Conservation (phyloP, 805 yeast genomes). For the Cyberlindnera bimundalis region DNA sequence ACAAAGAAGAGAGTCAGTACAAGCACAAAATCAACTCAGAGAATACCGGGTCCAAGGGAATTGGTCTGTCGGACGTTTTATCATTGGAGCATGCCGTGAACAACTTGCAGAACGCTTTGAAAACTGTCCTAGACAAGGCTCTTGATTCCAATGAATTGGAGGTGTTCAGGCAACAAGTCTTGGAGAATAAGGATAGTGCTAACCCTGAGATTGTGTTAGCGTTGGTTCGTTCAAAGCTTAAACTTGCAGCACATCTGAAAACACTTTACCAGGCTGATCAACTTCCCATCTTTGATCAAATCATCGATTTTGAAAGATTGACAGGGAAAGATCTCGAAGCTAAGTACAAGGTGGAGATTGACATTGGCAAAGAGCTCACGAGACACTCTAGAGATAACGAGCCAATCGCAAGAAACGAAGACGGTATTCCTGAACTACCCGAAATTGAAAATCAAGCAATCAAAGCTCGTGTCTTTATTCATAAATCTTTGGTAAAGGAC, state of each 20-base stretch:
- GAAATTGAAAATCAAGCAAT: slow-evolving; percentile 55
- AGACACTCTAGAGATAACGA: slow-evolving; percentile 25
- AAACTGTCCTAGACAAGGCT: slow-evolving; percentile 49
- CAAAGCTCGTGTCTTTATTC: slow-evolving; percentile 71
- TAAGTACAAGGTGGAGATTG: slow-evolving; percentile 6
- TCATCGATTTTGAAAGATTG: slow-evolving; percentile 38
- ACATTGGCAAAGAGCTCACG: slow-evolving; percentile 5
- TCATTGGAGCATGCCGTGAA: slow-evolving; percentile 50
- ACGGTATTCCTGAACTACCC: slow-evolving; percentile 67
- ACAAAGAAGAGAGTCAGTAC: background rate
- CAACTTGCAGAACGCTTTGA: slow-evolving; percentile 49
- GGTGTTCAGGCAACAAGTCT: slow-evolving; percentile 23
- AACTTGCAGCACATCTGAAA: slow-evolving; percentile 58
- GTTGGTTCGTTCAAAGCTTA: slow-evolving; percentile 50
- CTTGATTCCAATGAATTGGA: slow-evolving; percentile 47
- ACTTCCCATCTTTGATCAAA: slow-evolving; percentile 53
- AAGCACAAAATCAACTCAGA: slow-evolving; percentile 5
- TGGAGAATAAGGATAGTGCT: slow-evolving; percentile 28
- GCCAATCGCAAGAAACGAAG: background rate
- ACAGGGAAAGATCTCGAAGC: background rate
- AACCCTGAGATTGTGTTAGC: slow-evolving; percentile 45
- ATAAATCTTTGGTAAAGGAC: slow-evolving; percentile 66
- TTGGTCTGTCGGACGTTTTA: slow-evolving; percentile 27
- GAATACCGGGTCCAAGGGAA: background rate
- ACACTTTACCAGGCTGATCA: slow-evolving; percentile 46